Evolutionary conservation across 2,329 filamentous ascomycete genomes (phyloP), one percentile per base, ranked within the genome.

Genomic region (Geoglossum cookeanum): DNA sequence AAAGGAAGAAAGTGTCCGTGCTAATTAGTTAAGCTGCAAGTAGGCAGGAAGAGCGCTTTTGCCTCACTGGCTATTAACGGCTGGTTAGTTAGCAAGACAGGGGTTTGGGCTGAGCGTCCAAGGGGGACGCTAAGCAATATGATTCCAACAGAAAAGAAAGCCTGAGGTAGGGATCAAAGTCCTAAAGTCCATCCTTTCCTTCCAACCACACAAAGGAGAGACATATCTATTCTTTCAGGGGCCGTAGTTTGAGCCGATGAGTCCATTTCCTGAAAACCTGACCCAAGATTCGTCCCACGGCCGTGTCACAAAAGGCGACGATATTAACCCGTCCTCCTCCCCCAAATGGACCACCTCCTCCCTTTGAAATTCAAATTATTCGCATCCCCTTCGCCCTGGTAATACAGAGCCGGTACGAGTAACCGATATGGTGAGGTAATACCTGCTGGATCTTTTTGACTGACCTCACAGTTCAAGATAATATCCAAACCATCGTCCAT

Each of bases 401-500:
- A 81, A 63, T 71, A 71, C 55, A 98, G 72, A 56, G 81, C 80
- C 9, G 94, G 92, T 4, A 98, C 83, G 1, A 97, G 76, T 4
- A 98, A 72, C 44, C 88, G 77, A 68, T 98, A 98, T 7, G 89
- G 87, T 55, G 81, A 79, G 0, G 92, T 98, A 61, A 87, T 88
- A 13, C 92, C 94, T 0, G 85, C 78, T 0, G 92, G 91, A 64
- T 98, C 89, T 61, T 80, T 81, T 49, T 86, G 79, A 64, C 84
- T 89, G 60, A 96, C 81, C 70, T 98, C 92, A 60, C 95, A 81
- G 64, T 96, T 95, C 48, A 98, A 71, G 55, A 81, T 85, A 39
- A 98, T 83, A 62, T 96, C 89, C 8, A 98, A 73, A 0, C 88
- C 89, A 33, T 84, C 85, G 66, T 92, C 80, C 0, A 96, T 75